Evolutionary conservation across 495 filamentous ascomycete species (phyloP).

Genomic region (Tetracladium setigerum): DNA sequence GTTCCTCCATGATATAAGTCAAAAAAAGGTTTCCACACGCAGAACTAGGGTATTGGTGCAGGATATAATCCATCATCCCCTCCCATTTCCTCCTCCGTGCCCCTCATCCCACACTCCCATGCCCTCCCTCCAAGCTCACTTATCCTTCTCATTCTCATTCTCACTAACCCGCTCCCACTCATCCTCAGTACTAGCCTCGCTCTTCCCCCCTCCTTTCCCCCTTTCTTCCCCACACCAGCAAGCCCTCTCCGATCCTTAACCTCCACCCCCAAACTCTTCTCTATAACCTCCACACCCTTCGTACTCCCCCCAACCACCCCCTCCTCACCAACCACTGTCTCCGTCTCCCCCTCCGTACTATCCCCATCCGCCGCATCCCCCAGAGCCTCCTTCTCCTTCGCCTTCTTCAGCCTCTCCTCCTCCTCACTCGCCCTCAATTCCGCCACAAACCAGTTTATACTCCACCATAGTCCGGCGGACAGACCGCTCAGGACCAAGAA

Average conservation of each 20-base stretch:
- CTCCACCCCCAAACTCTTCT: slow-evolving; percentile 3
- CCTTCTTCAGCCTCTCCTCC: slow-evolving; percentile 53
- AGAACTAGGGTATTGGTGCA: too few relatives aligned
- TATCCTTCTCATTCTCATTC: slow-evolving; percentile 43
- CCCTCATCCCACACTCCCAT: neutral
- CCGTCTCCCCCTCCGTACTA: slow-evolving; percentile 40
- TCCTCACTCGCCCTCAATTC: slow-evolving; percentile 64
- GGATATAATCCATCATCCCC: too few relatives aligned
- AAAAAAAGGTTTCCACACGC: too few relatives aligned
- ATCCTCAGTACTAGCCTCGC: slow-evolving; percentile 47
- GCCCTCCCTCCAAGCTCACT: neutral
- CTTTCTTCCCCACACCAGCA: neutral
- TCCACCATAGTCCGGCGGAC: slow-evolving; percentile 76
- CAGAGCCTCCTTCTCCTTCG: slow-evolving; percentile 25
- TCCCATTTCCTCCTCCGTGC: neutral
- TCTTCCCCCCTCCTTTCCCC: slow-evolving; percentile 6
- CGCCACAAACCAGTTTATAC: slow-evolving; percentile 91
- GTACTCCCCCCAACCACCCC: slow-evolving; percentile 1
- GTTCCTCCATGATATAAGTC: too few relatives aligned
- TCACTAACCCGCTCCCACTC: slow-evolving; percentile 54
- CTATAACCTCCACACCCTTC: slow-evolving; percentile 17
- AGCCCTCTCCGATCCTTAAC: slow-evolving; percentile 11
- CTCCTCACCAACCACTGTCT: slow-evolving; percentile 29
- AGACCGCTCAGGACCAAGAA: slow-evolving; percentile 74
- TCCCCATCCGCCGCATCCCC: slow-evolving; percentile 4